A percentile compares a stretch with the other conserved stretches of the same genome.
These are phyloP conservation scores for Fusarium dimerum DNA, from an alignment of 2,329 filamentous ascomycete species.

Conservation along the genomic window DNA sequence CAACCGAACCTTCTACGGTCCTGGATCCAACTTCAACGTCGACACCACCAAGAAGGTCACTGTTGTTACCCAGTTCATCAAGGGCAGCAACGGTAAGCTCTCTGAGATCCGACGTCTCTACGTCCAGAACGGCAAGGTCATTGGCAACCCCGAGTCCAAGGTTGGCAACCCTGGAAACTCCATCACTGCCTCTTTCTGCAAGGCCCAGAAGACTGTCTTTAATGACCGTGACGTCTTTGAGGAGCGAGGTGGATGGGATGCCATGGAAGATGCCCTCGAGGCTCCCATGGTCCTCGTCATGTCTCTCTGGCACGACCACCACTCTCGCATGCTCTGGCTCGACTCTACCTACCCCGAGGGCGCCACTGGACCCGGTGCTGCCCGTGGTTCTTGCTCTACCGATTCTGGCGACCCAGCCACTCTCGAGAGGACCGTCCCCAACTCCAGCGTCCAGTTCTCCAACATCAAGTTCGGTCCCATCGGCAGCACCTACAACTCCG, in stretches of 20 bases:
- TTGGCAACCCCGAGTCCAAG: constrained; percentile 51
- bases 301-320: constrained; percentile 65
- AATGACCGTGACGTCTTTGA: constrained; percentile 56
- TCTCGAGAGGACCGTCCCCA: constrained; percentile 47
- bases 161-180: constrained; percentile 42
- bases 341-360: constrained; percentile 64
- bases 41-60: constrained; percentile 62
- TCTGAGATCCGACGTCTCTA: constrained; percentile 66
- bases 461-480: constrained; percentile 61
- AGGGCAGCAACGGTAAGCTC: constrained; percentile 50
- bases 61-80: constrained; percentile 66
- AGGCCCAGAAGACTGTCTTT: constrained; percentile 58
- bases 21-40: constrained; percentile 52
- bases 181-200: constrained; percentile 61
- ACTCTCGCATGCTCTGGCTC: constrained; percentile 73
- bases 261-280: constrained; percentile 51
- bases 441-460: constrained; percentile 56
- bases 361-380: constrained; percentile 46
- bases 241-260: constrained; percentile 56
- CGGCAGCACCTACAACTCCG: constrained; percentile 45
- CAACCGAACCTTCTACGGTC: constrained; percentile 63
- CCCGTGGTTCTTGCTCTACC: constrained; percentile 56
- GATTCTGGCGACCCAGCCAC: constrained; percentile 52
- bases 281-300: constrained; percentile 50
- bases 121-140: constrained; percentile 61